These are phyloP conservation scores for Boeremia exigua DNA, from an alignment of 2,329 filamentous ascomycete genomes.

Conservation along the genomic window DNA sequence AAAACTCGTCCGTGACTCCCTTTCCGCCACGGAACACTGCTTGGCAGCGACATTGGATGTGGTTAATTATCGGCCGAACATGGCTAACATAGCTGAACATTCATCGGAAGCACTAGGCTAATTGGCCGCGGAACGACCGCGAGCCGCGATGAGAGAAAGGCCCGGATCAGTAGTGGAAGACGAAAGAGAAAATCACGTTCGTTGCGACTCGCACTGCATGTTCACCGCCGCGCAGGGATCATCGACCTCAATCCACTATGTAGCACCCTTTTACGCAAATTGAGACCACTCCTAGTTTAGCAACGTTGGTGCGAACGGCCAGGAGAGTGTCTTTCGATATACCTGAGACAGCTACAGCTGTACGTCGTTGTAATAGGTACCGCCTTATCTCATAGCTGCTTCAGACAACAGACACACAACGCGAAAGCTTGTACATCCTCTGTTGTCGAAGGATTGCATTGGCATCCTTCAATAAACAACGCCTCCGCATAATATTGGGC, in stretches of 20 bases:
- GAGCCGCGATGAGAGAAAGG: constrained; percentile 24
- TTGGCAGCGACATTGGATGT: constrained; percentile 33
- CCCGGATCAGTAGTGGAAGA: constrained; percentile 18
- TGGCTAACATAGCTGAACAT: constrained; percentile 19
- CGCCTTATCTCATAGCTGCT: constrained; percentile 17
- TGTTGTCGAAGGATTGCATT: constrained; percentile 1
- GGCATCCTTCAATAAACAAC: constrained; percentile 1
- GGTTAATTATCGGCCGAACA: constrained; percentile 22
- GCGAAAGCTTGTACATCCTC: not conserved
- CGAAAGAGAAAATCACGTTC: constrained; percentile 18
- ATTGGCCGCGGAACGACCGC: constrained; percentile 29
- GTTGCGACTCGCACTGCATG: constrained; percentile 12
- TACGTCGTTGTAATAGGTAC: constrained; percentile 18
- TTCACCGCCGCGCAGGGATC: constrained; percentile 15
- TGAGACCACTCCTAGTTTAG: constrained; percentile 20
- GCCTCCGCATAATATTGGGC: constrained; percentile 7
- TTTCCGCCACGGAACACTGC: constrained; percentile 19
- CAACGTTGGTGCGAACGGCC: constrained; percentile 20
- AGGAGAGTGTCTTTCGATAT: constrained; percentile 19
- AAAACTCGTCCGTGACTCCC: not conserved
- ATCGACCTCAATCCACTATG: constrained; percentile 13
- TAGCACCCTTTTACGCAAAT: constrained; percentile 22
- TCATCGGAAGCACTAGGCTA: constrained; percentile 30
- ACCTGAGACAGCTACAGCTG: constrained; percentile 31
- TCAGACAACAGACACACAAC: constrained; percentile 11